Evolutionary conservation across 225 moss, liverwort and hornwort species (phyloP).

Genomic region (Pseudisothecium myosuroides): DNA sequence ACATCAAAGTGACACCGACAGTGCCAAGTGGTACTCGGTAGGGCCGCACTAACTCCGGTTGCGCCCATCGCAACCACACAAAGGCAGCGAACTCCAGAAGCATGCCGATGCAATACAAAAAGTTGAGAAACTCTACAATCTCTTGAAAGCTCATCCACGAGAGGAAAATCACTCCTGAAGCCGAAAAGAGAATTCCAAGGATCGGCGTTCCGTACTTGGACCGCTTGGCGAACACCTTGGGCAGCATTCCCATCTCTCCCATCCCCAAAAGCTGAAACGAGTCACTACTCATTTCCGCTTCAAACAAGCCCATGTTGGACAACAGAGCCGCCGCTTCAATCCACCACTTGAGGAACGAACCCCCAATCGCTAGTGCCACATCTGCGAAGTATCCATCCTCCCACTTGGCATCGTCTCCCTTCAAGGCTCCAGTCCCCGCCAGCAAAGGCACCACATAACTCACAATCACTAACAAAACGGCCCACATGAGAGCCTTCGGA

Average conservation of each 20-base stretch:
- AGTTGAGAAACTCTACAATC: constrained; percentile 60
- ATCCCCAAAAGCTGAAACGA: constrained; percentile 90
- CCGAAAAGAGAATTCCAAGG: constrained; percentile 46
- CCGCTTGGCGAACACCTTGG: constrained; percentile 42
- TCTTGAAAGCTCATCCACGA: constrained; percentile 73
- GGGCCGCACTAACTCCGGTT: constrained; percentile 39
- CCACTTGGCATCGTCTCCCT: constrained; percentile 38
- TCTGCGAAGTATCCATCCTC: constrained; percentile 95
- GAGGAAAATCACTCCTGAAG: constrained; percentile 42
- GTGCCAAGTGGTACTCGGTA: constrained; percentile 44
- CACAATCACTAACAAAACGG: constrained; percentile 69
- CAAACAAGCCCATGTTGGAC: constrained; percentile 93
- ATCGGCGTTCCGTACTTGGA: constrained; percentile 51
- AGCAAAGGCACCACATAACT: constrained; percentile 75
- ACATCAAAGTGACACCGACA: constrained; percentile 42
- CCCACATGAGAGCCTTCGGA: constrained; percentile 63
- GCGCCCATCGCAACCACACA: constrained; percentile 43
- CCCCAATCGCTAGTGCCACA: constrained; percentile 68
- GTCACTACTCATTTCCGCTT: constrained; percentile 98
- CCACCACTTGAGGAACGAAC: constrained; percentile 79
- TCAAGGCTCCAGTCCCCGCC: constrained; percentile 71
- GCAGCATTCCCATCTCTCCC: constrained; percentile 57
- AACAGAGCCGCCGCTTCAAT: constrained; percentile 67
- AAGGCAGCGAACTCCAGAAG: constrained; percentile 54
- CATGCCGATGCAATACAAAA: constrained; percentile 56